Evolutionary conservation across 1,139 yeast species (phyloP).

Genomic region (Debaryomyces sp.): DNA sequence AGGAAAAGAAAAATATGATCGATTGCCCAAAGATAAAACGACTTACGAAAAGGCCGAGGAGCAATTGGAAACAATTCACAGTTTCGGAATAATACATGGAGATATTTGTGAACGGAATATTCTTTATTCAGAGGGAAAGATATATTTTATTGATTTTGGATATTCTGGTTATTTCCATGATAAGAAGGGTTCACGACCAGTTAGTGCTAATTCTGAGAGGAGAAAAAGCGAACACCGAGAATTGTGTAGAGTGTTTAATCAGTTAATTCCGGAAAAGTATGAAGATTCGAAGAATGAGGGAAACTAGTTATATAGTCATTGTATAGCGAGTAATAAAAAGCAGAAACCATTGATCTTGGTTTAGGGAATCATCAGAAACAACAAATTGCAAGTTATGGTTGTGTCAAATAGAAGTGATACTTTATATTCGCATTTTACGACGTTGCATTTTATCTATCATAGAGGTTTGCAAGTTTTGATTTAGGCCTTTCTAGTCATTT

Average conservation of each 20-base stretch:
- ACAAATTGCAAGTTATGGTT: neutral
- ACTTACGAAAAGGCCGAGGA: constrained; percentile 3
- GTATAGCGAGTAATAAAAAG: too few relatives aligned
- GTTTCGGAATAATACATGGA: neutral
- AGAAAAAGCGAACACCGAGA: neutral
- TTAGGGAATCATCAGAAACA: neutral
- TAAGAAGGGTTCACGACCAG: neutral
- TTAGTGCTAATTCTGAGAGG: neutral
- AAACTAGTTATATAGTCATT: too few relatives aligned
- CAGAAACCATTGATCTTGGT: neutral
- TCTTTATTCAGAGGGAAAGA: neutral
- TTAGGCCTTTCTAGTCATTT: neutral
- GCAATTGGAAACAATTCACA: constrained; percentile 4
- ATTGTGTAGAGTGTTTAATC: neutral
- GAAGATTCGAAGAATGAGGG: neutral
- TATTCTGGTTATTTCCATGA: neutral
- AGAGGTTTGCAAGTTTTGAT: neutral
- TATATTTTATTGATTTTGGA: neutral
- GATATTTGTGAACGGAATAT: neutral
- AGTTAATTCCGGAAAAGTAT: neutral
- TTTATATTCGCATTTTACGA: neutral
- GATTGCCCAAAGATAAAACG: neutral
- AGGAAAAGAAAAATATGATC: too few relatives aligned
- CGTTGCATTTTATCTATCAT: neutral
- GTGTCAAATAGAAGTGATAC: neutral